Percentiles rank a stretch among this genome's conserved stretches.
Conservation (phyloP, 345 rosid genomes). For the Odontarrhena argentea region DNA sequence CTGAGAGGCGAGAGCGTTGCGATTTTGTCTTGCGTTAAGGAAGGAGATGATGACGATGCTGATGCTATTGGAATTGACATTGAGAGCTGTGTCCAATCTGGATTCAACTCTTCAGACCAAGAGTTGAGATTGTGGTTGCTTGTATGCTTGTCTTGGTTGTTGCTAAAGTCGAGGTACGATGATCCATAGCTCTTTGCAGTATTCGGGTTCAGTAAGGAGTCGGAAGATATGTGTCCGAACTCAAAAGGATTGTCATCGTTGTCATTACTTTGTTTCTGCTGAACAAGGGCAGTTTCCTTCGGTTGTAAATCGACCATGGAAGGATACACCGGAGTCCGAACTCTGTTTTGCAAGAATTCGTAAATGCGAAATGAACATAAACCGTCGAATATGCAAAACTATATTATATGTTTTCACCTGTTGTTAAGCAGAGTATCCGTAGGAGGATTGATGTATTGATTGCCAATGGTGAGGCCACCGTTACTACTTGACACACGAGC, state of each 20-base stretch:
- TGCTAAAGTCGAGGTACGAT: conserved; percentile 39
- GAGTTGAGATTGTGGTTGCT: conserved; percentile 36
- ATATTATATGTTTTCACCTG: conserved; percentile 38
- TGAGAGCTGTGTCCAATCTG: conserved; percentile 73
- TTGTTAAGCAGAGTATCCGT: conserved; percentile 40
- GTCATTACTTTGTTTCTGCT: conserved; percentile 43
- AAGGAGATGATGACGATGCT: conserved; percentile 48
- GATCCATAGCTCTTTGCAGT: conserved; percentile 46
- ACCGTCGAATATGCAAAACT: background rate
- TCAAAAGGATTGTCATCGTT: conserved; percentile 31
- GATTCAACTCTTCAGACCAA: conserved; percentile 58
- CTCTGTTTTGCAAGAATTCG: conserved; percentile 38
- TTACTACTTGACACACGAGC: conserved; percentile 40
- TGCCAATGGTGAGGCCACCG: conserved; percentile 35
- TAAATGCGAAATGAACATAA: background rate
- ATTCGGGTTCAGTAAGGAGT: conserved; percentile 49
- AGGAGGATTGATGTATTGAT: conserved; percentile 43
- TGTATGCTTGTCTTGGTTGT: conserved; percentile 44
- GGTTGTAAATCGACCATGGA: conserved; percentile 42
- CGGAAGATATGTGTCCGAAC: conserved; percentile 59
- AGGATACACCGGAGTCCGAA: conserved; percentile 43
- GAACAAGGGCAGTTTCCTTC: conserved; percentile 34
- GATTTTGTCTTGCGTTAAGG: conserved; percentile 44
- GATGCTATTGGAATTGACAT: conserved; percentile 60
- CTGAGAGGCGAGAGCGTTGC: conserved; percentile 52